Evolutionary conservation across 345 rosid genomes (phyloP).

Genomic region (Eucalyptus dawsonii): DNA sequence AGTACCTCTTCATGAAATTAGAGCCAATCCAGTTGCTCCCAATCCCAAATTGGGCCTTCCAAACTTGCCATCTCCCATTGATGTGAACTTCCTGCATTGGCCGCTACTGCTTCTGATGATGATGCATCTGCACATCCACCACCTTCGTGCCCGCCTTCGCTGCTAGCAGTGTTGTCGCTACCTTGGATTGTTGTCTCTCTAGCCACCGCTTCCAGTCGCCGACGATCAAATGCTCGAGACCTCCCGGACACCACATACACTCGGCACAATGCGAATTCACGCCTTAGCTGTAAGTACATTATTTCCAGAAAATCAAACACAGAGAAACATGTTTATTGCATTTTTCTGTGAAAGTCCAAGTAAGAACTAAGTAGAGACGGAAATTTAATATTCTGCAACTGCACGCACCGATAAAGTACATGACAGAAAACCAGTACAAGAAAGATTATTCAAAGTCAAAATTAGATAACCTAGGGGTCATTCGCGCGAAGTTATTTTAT

Average conservation of each 20-base stretch:
- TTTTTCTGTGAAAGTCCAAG: background rate
- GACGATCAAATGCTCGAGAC: background rate
- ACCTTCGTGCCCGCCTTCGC: constrained; percentile 11
- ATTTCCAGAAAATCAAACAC: no score
- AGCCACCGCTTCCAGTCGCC: background rate
- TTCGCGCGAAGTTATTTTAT: background rate
- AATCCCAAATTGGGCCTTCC: constrained; percentile 27
- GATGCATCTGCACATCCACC: background rate
- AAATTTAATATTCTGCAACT: background rate
- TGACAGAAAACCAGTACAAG: background rate
- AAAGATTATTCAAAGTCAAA: background rate
- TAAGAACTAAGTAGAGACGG: background rate
- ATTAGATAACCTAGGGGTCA: background rate
- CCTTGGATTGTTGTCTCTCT: background rate
- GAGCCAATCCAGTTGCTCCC: constrained; percentile 23
- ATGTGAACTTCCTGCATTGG: constrained; percentile 3
- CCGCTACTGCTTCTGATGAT: background rate
- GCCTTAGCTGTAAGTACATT: constrained; percentile 36
- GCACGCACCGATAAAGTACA: background rate
- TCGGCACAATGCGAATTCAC: constrained; percentile 7
- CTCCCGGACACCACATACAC: background rate
- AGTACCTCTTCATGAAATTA: background rate
- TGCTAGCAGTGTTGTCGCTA: constrained; percentile 1
- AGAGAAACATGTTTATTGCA: no score
- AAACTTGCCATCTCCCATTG: constrained; percentile 7